These are phyloP conservation scores for Stemphylium beticola DNA, from an alignment of 2,329 filamentous ascomycete genomes.

Conservation along the genomic window DNA sequence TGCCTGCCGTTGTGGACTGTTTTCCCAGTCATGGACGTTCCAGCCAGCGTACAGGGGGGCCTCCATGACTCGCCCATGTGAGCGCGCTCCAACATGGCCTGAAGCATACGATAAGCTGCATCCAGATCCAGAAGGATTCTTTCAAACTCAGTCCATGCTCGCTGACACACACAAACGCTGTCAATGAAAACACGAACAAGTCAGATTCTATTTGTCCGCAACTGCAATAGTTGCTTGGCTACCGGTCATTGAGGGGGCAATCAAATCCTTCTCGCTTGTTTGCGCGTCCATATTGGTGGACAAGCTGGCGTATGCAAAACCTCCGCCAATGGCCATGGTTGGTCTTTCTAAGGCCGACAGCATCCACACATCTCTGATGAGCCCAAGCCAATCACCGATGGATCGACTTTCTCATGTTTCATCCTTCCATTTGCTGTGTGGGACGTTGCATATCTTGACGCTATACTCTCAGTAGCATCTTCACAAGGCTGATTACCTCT, in stretches of 20 bases:
- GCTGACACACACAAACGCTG: constrained; percentile 11
- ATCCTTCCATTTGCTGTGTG: not conserved
- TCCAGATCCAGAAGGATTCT: constrained; percentile 1
- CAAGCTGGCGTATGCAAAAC: constrained; percentile 23
- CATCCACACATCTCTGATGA: not conserved
- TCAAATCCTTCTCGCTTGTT: constrained; percentile 19
- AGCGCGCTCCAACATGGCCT: constrained; percentile 24
- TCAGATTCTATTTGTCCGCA: constrained; percentile 11
- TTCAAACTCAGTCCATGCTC: not conserved
- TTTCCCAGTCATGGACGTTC: constrained; percentile 6
- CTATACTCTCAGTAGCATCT: not conserved
- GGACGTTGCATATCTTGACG: not conserved
- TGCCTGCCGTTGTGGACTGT: constrained; percentile 16
- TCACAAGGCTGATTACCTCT: not conserved
- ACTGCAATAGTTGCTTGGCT: constrained; percentile 15
- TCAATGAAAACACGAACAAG: constrained; percentile 9
- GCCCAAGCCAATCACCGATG: not conserved
- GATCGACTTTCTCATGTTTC: constrained; percentile 1
- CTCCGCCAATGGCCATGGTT: constrained; percentile 27
- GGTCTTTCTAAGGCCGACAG: constrained; percentile 1
- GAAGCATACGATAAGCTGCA: constrained; percentile 11
- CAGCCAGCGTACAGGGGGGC: constrained; percentile 10
- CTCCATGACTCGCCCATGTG: constrained; percentile 12
- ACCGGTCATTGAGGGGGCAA: constrained; percentile 4
- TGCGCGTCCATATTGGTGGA: constrained; percentile 21